A percentile compares a stretch with the other conserved stretches of the same genome.
Evolutionary conservation across 2,329 filamentous ascomycete species (phyloP).

Genomic region (Trichophyton rubrum): DNA sequence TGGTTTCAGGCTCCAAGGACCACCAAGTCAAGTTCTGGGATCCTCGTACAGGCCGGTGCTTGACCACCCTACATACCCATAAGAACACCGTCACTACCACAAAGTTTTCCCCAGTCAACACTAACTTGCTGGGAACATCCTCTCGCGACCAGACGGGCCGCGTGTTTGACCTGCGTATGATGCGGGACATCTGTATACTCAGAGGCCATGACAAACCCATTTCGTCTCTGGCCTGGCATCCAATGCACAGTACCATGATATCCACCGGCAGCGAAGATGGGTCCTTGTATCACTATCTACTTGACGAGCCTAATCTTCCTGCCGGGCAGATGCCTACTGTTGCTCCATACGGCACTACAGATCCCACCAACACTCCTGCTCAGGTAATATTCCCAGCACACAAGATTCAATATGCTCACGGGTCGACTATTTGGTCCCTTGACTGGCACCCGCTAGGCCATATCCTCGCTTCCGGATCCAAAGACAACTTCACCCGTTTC

Average conservation of each 20-base stretch:
- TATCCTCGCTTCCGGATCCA: conserved; percentile 87
- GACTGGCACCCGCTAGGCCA: conserved; percentile 97
- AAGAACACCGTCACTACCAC: conserved; percentile 96
- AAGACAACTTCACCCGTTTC: conserved; percentile 92
- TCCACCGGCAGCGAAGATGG: conserved; percentile 86
- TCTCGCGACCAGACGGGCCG: conserved; percentile 86
- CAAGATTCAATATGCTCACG: conserved; percentile 73
- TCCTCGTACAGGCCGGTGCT: conserved; percentile 74
- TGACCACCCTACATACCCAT: conserved; percentile 90
- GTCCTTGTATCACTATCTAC: conserved; percentile 81
- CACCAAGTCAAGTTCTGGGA: conserved; percentile 98
- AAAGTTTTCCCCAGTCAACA: conserved; percentile 73
- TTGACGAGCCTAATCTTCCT: conserved; percentile 85
- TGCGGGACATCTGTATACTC: conserved; percentile 89
- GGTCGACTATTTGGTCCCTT: conserved; percentile 92
- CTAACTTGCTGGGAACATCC: conserved; percentile 76
- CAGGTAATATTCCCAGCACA: conserved; percentile 92
- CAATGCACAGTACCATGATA: conserved; percentile 75
- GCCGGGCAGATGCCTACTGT: conserved; percentile 56
- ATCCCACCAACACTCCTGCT: conserved; percentile 64
- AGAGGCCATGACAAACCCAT: conserved; percentile 95
- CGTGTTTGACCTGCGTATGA: conserved; percentile 92
- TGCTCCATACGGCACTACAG: conserved; percentile 73
- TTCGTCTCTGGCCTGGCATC: conserved; percentile 85
- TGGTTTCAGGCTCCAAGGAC: conserved; percentile 95